Percentiles rank a stretch among this genome's conserved stretches.
Conservation (phyloP, 73 alveolate genomes). For the Paramecium caudatum region DNA sequence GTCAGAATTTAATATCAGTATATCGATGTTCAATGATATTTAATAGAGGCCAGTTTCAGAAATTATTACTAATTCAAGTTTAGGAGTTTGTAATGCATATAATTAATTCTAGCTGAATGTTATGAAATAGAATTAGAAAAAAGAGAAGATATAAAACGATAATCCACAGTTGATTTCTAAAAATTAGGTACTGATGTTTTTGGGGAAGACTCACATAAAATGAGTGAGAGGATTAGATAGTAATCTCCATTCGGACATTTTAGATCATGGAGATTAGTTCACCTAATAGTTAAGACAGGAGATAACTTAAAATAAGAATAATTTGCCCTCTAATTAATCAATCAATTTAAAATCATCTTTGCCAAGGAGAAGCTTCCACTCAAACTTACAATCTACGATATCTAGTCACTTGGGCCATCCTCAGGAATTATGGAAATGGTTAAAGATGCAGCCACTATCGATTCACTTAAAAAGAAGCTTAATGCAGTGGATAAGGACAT, state of each 20-base stretch:
- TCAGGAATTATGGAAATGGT: constrained; percentile 93
- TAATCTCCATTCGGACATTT: constrained; percentile 75
- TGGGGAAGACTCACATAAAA: constrained; percentile 72
- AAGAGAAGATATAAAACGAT: neutral
- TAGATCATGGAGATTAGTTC: constrained; percentile 74
- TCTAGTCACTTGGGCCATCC: constrained; percentile 86
- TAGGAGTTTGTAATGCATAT: neutral
- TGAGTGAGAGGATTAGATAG: constrained; percentile 72
- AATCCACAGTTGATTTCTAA: neutral
- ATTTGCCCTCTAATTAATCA: constrained; percentile 82
- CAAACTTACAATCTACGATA: constrained; percentile 89
- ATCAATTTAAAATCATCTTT: constrained; percentile 80
- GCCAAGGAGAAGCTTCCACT: constrained; percentile 71
- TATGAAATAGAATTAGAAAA: constrained; percentile 18
- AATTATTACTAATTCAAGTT: constrained; percentile 2
- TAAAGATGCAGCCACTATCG: constrained; percentile 90
- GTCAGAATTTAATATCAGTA: neutral
- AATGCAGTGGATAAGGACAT: constrained; percentile 68
- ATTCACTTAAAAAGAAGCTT: constrained; percentile 84
- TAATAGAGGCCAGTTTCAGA: neutral
- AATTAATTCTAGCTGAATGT: neutral
- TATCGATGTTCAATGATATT: constrained; percentile 13
- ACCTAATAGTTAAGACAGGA: constrained; percentile 77
- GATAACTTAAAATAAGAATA: constrained; percentile 84
- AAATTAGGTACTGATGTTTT: constrained; percentile 45